Evolutionary conservation across 768 basidiomycete species (phyloP), one percentile per base, ranked within the genome.

Genomic region (Boletus edulis): DNA sequence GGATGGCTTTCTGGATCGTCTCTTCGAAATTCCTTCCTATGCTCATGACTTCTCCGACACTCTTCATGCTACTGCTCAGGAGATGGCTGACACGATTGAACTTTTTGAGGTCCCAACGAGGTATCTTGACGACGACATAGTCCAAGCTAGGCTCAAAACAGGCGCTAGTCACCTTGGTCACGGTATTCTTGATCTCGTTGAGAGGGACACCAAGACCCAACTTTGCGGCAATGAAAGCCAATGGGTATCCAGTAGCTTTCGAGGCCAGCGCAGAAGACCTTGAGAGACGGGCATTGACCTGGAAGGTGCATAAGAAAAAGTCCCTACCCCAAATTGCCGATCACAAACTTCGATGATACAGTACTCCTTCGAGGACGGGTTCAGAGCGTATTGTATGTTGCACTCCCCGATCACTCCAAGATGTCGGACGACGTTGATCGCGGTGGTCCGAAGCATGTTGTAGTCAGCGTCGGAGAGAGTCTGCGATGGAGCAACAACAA

Each of bases 401-500:
- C 97, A 99, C 75, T 98, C 96, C 58, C 97, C 96, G 57, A 99
- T 80, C 53, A 98, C 96, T 47, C 95, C 95, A 15, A 99, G 84
- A 68, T 98, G 96, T n/a, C 96, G 90, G 60, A 99, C 94, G 61
- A 98, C 96, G 65, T 98, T 98, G 74, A 98, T 89, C 15, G 97
- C 97, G 10, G 96, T 97, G 24, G 94, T 97, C 43, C 97, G 86
- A 47, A 99, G 85, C 96, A 98, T 99, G 70, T 98, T 94, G 78
- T 97, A 98, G 71, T 98, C 97, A n/a, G 87, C 81, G 70, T 98
- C 96, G n/a, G 95, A 97, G 29, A 98, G 82, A 0, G 96, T 98
- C 72, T 99, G 96, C 42, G 95, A 98, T 3, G 96, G 96, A 9
- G 97, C 97, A 31, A 98, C 82, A 62, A 99, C 97, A 65, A 98